Evolutionary conservation across 1,284 basidiomycete genomes (phyloP).

Genomic region (Pseudozyma sp.): DNA sequence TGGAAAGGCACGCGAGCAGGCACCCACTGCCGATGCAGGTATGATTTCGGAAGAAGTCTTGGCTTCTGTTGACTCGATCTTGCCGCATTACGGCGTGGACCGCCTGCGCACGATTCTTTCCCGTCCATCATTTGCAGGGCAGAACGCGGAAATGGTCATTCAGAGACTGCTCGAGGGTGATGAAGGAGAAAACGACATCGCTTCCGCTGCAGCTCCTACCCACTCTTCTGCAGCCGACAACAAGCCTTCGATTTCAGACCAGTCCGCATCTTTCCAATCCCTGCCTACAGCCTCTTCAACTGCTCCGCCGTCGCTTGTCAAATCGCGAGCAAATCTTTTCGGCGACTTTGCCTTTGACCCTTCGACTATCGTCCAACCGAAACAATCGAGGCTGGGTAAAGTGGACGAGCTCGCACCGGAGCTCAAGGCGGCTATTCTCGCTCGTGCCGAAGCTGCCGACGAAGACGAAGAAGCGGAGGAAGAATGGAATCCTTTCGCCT

Average conservation of each 20-base stretch:
- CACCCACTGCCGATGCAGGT: background rate
- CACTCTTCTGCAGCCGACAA: background rate
- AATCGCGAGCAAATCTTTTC: slow-evolving; percentile 48
- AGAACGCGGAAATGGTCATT: slow-evolving; percentile 39
- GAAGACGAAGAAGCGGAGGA: slow-evolving; percentile 51
- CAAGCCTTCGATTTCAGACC: background rate
- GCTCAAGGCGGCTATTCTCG: slow-evolving; percentile 53
- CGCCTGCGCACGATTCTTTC: slow-evolving; percentile 27
- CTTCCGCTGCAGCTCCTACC: background rate
- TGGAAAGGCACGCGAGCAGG: background rate
- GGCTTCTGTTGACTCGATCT: slow-evolving; percentile 37
- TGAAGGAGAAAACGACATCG: slow-evolving; percentile 20
- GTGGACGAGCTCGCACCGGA: slow-evolving; percentile 40
- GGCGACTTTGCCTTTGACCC: slow-evolving; percentile 38
- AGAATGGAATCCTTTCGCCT: slow-evolving; percentile 51
- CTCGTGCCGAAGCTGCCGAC: slow-evolving; percentile 48
- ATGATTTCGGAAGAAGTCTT: slow-evolving; percentile 27
- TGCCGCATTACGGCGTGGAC: slow-evolving; percentile 47
- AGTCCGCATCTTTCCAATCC: background rate
- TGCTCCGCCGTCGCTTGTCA: slow-evolving; percentile 23
- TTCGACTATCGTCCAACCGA: slow-evolving; percentile 23
- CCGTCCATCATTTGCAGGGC: slow-evolving; percentile 34
- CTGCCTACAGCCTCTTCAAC: slow-evolving; percentile 6
- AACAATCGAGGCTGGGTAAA: slow-evolving; percentile 8
- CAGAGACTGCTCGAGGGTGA: slow-evolving; percentile 49